These are phyloP conservation scores for Carallia pectinifolia DNA, from an alignment of 345 rosid species.

Conservation along the genomic window DNA sequence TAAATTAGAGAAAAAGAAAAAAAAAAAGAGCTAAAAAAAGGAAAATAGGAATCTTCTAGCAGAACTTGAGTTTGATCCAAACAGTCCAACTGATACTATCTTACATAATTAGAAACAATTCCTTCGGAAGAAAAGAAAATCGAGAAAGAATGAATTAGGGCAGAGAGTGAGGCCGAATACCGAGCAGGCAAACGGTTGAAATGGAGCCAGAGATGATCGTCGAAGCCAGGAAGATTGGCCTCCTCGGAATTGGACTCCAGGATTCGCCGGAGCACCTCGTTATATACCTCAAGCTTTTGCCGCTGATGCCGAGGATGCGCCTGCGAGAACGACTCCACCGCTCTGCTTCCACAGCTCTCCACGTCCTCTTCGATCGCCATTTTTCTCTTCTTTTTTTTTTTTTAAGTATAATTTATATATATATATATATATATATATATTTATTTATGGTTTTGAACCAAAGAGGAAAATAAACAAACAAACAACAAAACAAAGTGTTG, in stretches of 20 bases:
- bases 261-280: constrained; percentile 71
- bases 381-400: neutral
- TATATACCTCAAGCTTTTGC: constrained; percentile 83
- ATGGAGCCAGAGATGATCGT: constrained; percentile 96
- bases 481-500: no score
- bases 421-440: no score
- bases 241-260: constrained; percentile 71
- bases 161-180: constrained; percentile 27
- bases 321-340: constrained; percentile 49
- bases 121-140: neutral
- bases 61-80: no score
- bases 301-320: constrained; percentile 62
- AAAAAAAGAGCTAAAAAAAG: no score
- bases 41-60: no score
- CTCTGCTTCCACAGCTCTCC: constrained; percentile 92
- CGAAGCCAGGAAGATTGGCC: constrained; percentile 70
- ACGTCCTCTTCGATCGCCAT: constrained; percentile 89
- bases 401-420: no score
- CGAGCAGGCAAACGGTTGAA: constrained; percentile 97
- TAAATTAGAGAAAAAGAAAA: no score
- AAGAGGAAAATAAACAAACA: no score
- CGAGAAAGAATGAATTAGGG: neutral
- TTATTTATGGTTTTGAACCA: no score
- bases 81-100: no score
- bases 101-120: no score